Evolutionary conservation across 2,329 filamentous ascomycete genomes (phyloP).

Genomic region (Parastagonospora avenae): DNA sequence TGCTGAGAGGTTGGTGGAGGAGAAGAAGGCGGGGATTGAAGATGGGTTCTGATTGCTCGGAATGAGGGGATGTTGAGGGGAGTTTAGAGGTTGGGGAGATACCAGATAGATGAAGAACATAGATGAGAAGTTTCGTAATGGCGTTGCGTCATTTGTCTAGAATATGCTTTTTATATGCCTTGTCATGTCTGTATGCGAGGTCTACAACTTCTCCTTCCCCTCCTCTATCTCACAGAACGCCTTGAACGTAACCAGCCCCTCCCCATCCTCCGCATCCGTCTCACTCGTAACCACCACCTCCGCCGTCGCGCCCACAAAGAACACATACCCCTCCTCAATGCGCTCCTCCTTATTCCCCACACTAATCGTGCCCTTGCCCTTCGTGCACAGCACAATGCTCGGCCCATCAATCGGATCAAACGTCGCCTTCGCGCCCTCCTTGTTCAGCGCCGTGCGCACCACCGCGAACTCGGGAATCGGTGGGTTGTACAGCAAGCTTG

Average conservation of each 20-base stretch:
- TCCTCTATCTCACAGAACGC: constrained; percentile 81
- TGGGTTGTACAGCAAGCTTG: constrained; percentile 82
- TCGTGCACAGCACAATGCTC: constrained; percentile 90
- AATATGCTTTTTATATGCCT: background rate
- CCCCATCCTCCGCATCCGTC: constrained; percentile 53
- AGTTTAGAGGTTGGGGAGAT: too few relatives aligned
- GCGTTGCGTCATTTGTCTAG: background rate
- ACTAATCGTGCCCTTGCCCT: constrained; percentile 79
- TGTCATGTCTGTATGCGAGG: background rate
- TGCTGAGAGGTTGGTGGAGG: constrained; percentile 53
- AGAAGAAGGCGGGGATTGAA: constrained; percentile 54
- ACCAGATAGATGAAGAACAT: too few relatives aligned
- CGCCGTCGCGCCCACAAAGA: constrained; percentile 80
- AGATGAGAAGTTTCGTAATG: background rate
- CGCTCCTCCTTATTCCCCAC: constrained; percentile 82
- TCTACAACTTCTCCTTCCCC: constrained; percentile 36
- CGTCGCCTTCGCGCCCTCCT: constrained; percentile 75
- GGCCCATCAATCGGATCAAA: constrained; percentile 88
- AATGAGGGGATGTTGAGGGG: too few relatives aligned
- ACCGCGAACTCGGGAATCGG: constrained; percentile 97
- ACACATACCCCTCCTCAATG: constrained; percentile 58
- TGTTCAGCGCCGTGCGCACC: constrained; percentile 76
- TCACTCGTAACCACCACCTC: constrained; percentile 77
- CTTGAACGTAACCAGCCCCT: constrained; percentile 86
- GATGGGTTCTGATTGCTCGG: constrained; percentile 62